Percentiles rank a stretch among this genome's conserved stretches.
Evolutionary conservation across 441 rosid genomes (phyloP).

Genomic region (Populus hybrid): DNA sequence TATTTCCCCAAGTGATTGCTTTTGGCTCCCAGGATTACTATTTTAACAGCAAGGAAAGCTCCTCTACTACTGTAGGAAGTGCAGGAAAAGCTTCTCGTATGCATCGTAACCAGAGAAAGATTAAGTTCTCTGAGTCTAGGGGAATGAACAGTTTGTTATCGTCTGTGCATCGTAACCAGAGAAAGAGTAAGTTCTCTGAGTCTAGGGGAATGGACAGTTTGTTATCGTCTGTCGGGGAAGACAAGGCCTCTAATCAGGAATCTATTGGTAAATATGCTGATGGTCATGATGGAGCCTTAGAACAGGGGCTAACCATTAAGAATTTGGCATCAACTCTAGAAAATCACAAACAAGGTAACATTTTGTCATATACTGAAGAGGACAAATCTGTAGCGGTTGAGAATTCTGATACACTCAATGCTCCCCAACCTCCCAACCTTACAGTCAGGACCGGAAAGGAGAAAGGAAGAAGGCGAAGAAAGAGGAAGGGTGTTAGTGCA

Average conservation of each 20-base stretch:
- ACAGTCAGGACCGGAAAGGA: constrained; percentile 60
- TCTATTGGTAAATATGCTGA: constrained; percentile 26
- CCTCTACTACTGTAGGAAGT: constrained; percentile 20
- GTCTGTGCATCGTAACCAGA: constrained; percentile 22
- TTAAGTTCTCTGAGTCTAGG: constrained; percentile 33
- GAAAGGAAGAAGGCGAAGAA: constrained; percentile 70
- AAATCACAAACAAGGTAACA: constrained; percentile 10
- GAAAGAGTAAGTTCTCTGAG: constrained; percentile 28
- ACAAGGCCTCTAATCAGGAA: constrained; percentile 27
- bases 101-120: constrained; percentile 26
- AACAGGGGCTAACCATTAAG: constrained; percentile 15
- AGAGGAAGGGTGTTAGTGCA: constrained; percentile 56
- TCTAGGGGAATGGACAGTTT: constrained; percentile 43
- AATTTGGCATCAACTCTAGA: constrained; percentile 22
- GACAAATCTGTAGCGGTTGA: constrained; percentile 36
- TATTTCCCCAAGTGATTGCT: constrained; percentile 36
- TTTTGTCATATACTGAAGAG: constrained; percentile 10
- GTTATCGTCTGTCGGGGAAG: constrained; percentile 41
- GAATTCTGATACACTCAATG: constrained; percentile 34
- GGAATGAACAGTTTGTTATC: constrained; percentile 40
- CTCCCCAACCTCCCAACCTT: constrained; percentile 51
- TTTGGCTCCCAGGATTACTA: constrained; percentile 37
- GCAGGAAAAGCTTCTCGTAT: constrained; percentile 32
- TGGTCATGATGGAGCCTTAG: constrained; percentile 17
- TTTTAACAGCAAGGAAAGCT: constrained; percentile 38